Evolutionary conservation across 2,329 filamentous ascomycete genomes (phyloP), one percentile per base, ranked within the genome.

Genomic region (Aspergillus pseudotamarii): DNA sequence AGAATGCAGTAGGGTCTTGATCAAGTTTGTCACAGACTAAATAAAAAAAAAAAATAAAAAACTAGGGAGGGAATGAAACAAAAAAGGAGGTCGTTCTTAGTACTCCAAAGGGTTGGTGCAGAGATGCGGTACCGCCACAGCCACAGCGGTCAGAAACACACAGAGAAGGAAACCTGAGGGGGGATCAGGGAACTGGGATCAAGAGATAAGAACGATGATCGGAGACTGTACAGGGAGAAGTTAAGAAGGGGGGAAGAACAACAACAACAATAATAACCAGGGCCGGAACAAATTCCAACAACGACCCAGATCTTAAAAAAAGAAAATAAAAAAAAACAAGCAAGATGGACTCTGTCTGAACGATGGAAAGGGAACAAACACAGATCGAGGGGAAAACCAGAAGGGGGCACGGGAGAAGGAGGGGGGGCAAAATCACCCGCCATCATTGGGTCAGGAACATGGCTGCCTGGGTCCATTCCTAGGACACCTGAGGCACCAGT

Each of bases 51-150:
- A 57, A 32, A 57, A 53, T 57, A 51, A 59, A 60, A 26, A 26
- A 26, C 26, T 26, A 48, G 45, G 59, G 59, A 59, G 56, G 58
- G 45, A 53, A 60, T 53, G 46, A 63, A 62, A 59, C n/a, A 48
- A 58, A 57, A 57, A 60, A 59, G 46, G 51, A 48, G 51, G 30
- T 41, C 19, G 26, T 23, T 34, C 48, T 50, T 48, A 59, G 53
- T 56, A 57, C 45, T 46, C 41, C 43, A 61, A 48, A 61, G 57
- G 54, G 48, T 64, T 48, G 46, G 63, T 26, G 57, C 60, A 61
- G 66, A 64, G 61, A 70, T 68, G 66, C 68, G 67, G 64, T 63
- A 65, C 65, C 66, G 69, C 68, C 69, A 72, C 70, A 70, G 69
- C 70, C 70, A 72, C 69, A 69, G 68, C 66, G 66, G 67, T 68